These are phyloP conservation scores for Lantana camara DNA, from an alignment of 257 asterid genomes.

Conservation along the genomic window DNA sequence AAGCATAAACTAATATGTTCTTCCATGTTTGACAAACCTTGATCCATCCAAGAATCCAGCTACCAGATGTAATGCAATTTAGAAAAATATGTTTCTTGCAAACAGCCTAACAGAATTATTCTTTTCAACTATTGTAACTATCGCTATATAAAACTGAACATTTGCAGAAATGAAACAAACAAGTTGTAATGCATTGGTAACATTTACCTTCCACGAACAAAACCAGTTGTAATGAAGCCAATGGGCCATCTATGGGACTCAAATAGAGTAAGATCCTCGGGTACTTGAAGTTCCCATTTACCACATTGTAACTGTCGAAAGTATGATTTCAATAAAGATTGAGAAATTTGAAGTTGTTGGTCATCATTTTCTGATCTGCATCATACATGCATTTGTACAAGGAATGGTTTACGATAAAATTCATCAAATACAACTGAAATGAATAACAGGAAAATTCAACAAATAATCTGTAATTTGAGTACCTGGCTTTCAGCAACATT, in stretches of 20 bases:
- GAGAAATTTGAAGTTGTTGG: slow-evolving; percentile 59
- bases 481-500: slow-evolving; percentile 57
- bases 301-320: slow-evolving; percentile 57
- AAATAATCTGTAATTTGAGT: slow-evolving; percentile 7
- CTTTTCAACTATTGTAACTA: no score
- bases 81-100: no score
- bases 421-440: neutral
- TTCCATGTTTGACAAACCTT: no score
- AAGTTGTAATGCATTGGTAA: neutral
- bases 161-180: no score
- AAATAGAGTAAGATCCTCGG: slow-evolving; percentile 39
- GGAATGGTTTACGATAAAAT: neutral
- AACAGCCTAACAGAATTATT: no score
- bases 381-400: slow-evolving; percentile 17
- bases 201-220: slow-evolving; percentile 83
- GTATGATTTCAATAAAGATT: slow-evolving; percentile 50
- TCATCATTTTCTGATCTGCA: slow-evolving; percentile 53
- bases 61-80: no score
- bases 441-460: neutral
- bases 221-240: slow-evolving; percentile 86
- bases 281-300: slow-evolving; percentile 65
- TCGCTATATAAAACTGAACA: no score
- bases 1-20: no score
- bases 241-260: slow-evolving; percentile 66
- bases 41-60: no score